Evolutionary conservation across 768 basidiomycete genomes (phyloP).

Genomic region (Candolleomyces efflorescens): DNA sequence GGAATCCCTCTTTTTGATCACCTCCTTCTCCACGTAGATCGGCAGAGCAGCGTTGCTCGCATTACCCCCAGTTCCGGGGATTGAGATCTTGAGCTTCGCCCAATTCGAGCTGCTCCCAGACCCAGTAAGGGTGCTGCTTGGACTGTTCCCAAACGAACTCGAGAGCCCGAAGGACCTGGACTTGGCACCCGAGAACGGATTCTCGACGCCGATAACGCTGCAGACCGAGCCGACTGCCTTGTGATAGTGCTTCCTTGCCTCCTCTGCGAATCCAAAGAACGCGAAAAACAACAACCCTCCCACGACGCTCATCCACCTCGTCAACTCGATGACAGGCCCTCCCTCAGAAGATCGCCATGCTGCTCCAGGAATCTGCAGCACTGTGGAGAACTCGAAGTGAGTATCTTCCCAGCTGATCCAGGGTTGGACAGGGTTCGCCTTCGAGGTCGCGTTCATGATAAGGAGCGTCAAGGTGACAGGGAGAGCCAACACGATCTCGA

Average conservation of each 20-base stretch:
- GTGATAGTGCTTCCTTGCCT: constrained; percentile 43
- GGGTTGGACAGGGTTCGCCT: constrained; percentile 20
- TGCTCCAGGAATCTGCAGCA: constrained; percentile 25
- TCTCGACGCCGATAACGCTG: neutral
- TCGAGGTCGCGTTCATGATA: constrained; percentile 22
- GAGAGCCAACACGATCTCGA: constrained; percentile 38
- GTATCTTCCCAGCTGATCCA: constrained; percentile 42
- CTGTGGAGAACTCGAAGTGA: constrained; percentile 33
- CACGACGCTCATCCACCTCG: constrained; percentile 36
- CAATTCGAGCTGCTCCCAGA: neutral
- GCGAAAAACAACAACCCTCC: constrained; percentile 48
- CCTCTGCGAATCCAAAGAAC: constrained; percentile 56
- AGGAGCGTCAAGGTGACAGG: constrained; percentile 37
- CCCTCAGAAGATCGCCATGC: constrained; percentile 24
- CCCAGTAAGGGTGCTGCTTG: neutral
- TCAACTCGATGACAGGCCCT: constrained; percentile 24
- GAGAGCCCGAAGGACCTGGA: too few species aligned
- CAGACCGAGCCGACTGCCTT: neutral
- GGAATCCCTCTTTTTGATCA: constrained; percentile 25
- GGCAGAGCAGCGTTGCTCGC: constrained; percentile 12
- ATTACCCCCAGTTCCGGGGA: neutral
- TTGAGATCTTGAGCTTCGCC: constrained; percentile 1
- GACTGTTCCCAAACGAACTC: too few species aligned
- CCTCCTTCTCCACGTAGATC: constrained; percentile 21
- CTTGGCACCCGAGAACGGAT: neutral